Percentiles rank a stretch among this genome's conserved stretches.
phyloP scores from a whole-genome alignment of 768 basidiomycete species.

The Candolleomyces eurysporus region DNA sequence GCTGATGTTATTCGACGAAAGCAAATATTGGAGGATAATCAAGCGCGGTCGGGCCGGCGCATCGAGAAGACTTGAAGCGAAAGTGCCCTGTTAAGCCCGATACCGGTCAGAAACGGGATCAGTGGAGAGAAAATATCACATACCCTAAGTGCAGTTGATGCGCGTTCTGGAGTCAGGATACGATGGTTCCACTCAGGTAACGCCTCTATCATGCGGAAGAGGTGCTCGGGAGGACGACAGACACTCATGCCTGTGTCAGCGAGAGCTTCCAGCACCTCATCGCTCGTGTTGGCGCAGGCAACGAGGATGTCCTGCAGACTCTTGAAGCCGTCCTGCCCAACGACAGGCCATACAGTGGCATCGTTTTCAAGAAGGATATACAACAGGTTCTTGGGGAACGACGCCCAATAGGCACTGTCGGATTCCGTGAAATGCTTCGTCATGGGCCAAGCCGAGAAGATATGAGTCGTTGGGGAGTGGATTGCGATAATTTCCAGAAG shows the following conservation, averaged over 20 bases:
- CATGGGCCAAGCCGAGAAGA: slow-evolving; percentile 43
- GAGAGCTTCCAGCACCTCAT: slow-evolving; percentile 26
- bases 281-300: slow-evolving; percentile 17
- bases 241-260: slow-evolving; percentile 31
- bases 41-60: neutral
- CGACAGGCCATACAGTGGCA: slow-evolving; percentile 34
- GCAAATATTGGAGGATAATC: slow-evolving; percentile 30
- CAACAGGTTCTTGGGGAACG: slow-evolving; percentile 28
- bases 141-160: neutral
- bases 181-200: slow-evolving; percentile 4
- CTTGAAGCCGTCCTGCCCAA: slow-evolving; percentile 7
- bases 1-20: slow-evolving; percentile 29
- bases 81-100: neutral
- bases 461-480: slow-evolving; percentile 17
- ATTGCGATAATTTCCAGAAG: slow-evolving; percentile 30
- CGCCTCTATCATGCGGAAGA: slow-evolving; percentile 25
- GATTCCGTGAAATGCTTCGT: slow-evolving; percentile 24
- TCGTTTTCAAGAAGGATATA: slow-evolving; percentile 18
- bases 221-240: slow-evolving; percentile 27
- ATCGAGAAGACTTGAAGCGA: neutral
- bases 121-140: neutral
- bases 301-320: slow-evolving; percentile 21
- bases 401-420: slow-evolving; percentile 38
- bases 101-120: slow-evolving; percentile 1
- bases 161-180: neutral